These are phyloP conservation scores for Chamaenerion angustifolium DNA, from an alignment of 345 rosid genomes.

Conservation along the genomic window DNA sequence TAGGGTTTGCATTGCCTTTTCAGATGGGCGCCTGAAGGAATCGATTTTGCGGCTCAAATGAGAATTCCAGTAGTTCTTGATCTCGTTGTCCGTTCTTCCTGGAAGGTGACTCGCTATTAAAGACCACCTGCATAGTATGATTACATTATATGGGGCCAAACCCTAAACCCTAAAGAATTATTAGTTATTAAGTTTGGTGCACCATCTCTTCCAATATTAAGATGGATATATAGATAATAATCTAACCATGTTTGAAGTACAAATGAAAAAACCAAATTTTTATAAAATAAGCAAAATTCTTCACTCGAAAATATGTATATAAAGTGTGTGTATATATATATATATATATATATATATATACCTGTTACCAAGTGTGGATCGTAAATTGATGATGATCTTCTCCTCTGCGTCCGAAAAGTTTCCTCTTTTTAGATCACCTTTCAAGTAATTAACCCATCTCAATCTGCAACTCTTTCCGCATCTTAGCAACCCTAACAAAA, in stretches of 20 bases:
- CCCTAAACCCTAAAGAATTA: too few species aligned
- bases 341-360: too few species aligned
- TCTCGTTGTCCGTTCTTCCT: conserved; percentile 65
- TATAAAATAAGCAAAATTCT: too few species aligned
- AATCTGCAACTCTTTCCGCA: conserved; percentile 91
- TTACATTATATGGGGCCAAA: too few species aligned
- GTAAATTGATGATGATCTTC: conserved; percentile 47
- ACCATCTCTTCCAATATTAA: too few species aligned
- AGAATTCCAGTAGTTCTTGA: conserved; percentile 62
- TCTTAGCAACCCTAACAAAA: conserved; percentile 75
- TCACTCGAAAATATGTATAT: too few species aligned
- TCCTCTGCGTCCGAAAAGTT: conserved; percentile 56
- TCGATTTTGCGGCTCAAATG: conserved; percentile 37
- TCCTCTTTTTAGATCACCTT: conserved; percentile 66
- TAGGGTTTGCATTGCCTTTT: background rate
- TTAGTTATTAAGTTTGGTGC: too few species aligned
- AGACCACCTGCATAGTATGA: conserved; percentile 35
- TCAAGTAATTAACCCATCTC: conserved; percentile 79
- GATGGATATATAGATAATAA: too few species aligned
- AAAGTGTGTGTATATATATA: too few species aligned
- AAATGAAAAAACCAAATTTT: too few species aligned
- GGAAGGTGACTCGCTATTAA: conserved; percentile 42
- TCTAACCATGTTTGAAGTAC: too few species aligned
- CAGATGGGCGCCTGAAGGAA: conserved; percentile 16
- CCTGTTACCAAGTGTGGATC: conserved; percentile 67